A percentile compares a stretch with the other conserved stretches of the same genome.
Evolutionary conservation across 148 eudicot species (phyloP).

Genomic region (Rhododendron williamsianum): DNA sequence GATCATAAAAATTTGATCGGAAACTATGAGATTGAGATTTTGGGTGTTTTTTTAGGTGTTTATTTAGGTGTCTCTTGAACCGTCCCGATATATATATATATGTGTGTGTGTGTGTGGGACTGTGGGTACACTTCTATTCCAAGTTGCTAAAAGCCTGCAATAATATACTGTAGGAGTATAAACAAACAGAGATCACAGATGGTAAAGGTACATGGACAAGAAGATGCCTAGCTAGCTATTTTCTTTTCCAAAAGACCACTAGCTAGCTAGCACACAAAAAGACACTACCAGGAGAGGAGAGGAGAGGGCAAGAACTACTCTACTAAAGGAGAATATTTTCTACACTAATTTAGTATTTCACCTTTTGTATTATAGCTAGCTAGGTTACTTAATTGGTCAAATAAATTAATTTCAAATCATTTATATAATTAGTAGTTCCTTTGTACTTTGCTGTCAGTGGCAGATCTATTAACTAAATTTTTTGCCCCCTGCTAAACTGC

Average conservation of each 20-base stretch:
- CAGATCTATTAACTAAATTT: background rate
- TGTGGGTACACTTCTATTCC: background rate
- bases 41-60: too few relatives aligned
- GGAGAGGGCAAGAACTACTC: background rate
- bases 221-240: background rate
- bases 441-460: background rate
- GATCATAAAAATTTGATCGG: too few relatives aligned
- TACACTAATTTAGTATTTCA: background rate
- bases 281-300: background rate
- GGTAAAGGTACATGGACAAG: background rate
- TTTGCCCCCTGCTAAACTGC: background rate
- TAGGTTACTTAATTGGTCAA: background rate
- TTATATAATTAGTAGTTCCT: background rate
- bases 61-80: too few relatives aligned
- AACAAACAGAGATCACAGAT: background rate
- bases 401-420: background rate
- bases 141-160: conserved; percentile 1
- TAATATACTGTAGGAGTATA: background rate
- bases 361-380: background rate
- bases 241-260: background rate
- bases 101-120: too few relatives aligned
- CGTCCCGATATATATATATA: too few relatives aligned
- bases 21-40: too few relatives aligned
- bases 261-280: background rate
- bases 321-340: background rate